Percentiles rank a stretch among this genome's conserved stretches.
phyloP scores from a whole-genome alignment of 495 filamentous ascomycete genomes.

The Hypoxylon fragiforme region DNA sequence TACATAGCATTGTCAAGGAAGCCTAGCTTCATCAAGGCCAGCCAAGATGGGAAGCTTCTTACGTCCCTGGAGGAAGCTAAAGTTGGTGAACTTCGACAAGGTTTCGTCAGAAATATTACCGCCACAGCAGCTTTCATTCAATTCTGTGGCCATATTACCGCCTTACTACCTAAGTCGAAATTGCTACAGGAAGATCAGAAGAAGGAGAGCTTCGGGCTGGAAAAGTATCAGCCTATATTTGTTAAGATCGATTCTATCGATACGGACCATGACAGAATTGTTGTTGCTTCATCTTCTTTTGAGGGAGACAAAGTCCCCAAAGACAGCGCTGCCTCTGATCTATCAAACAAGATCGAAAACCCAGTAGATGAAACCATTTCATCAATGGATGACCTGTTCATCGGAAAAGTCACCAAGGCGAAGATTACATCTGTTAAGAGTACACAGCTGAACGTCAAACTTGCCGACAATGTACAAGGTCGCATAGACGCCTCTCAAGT shows the following conservation, averaged over 20 bases:
- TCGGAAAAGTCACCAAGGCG: constrained; percentile 79
- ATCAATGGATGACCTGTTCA: constrained; percentile 66
- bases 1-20: constrained; percentile 78
- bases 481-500: constrained; percentile 87
- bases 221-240: constrained; percentile 69
- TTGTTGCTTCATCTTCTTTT: constrained; percentile 40
- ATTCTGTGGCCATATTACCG: constrained; percentile 76
- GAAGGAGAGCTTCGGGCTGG: constrained; percentile 75
- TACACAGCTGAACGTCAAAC: constrained; percentile 87
- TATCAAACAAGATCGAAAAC: constrained; percentile 55
- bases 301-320: constrained; percentile 33
- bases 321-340: constrained; percentile 22
- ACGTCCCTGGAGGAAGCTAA: constrained; percentile 67
- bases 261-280: constrained; percentile 43
- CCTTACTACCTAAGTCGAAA: constrained; percentile 74
- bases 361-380: constrained; percentile 69
- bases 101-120: constrained; percentile 85
- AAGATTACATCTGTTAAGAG: constrained; percentile 77
- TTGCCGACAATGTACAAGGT: constrained; percentile 88
- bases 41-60: constrained; percentile 66
- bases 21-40: constrained; percentile 75
- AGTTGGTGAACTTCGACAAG: constrained; percentile 67
- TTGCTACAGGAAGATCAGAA: constrained; percentile 66
- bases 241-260: constrained; percentile 73
- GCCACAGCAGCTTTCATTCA: constrained; percentile 78